These are phyloP conservation scores for Gracilariopsis chorda DNA, from an alignment of 23 red algal species.

Conservation along the genomic window DNA sequence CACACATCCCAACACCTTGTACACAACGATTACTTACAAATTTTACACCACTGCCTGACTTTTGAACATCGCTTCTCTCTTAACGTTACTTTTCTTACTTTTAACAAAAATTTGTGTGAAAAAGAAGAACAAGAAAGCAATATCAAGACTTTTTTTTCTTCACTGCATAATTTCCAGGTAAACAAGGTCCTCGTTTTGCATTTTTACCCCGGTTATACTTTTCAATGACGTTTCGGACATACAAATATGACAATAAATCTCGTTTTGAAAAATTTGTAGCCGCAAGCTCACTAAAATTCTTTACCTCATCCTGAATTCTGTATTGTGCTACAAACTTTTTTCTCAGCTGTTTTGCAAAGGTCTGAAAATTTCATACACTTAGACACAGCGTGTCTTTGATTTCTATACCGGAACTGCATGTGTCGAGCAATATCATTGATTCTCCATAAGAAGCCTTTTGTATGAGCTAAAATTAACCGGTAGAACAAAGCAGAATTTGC, in stretches of 20 bases:
- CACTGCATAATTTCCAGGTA: background rate
- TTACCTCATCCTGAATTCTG: background rate
- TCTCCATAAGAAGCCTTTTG: background rate
- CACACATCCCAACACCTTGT: background rate
- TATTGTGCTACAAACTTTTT: background rate
- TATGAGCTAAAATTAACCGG: background rate
- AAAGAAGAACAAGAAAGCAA: slow-evolving; percentile 33
- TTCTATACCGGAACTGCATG: background rate
- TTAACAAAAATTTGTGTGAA: background rate
- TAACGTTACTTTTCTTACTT: background rate
- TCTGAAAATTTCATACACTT: background rate
- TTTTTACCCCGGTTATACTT: background rate
- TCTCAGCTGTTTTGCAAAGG: background rate
- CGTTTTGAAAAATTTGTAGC: background rate
- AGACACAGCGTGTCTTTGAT: background rate
- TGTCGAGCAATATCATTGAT: background rate
- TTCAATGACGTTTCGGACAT: background rate
- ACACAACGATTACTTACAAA: background rate
- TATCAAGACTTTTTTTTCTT: background rate
- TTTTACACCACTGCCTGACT: background rate
- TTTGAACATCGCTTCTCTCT: background rate
- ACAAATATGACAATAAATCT: background rate
- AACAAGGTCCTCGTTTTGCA: background rate
- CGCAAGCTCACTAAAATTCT: background rate
- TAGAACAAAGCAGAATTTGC: background rate